These are phyloP conservation scores for Lanzia echinophila DNA, from an alignment of 2,329 filamentous ascomycete genomes.

Conservation along the genomic window DNA sequence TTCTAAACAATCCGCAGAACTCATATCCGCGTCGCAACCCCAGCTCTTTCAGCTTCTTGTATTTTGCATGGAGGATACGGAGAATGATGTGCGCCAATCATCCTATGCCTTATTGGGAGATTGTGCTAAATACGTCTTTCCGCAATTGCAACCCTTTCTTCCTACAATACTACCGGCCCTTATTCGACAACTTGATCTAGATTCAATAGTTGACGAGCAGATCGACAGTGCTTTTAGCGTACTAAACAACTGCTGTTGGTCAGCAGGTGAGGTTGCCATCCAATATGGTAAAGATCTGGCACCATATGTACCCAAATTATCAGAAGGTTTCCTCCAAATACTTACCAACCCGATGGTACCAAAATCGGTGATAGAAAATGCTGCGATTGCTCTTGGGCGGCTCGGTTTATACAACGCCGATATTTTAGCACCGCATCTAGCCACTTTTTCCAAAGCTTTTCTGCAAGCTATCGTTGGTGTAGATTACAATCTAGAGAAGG, in stretches of 20 bases:
- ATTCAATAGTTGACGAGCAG: slow-evolving; percentile 68
- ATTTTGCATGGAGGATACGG: slow-evolving; percentile 86
- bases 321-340: slow-evolving; percentile 73
- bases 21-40: slow-evolving; percentile 70
- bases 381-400: slow-evolving; percentile 84
- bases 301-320: slow-evolving; percentile 69
- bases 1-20: slow-evolving; percentile 61
- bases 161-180: slow-evolving; percentile 70
- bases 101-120: slow-evolving; percentile 93
- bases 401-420: slow-evolving; percentile 75
- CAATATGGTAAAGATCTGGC: slow-evolving; percentile 68
- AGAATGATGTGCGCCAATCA: slow-evolving; percentile 91
- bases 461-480: slow-evolving; percentile 76
- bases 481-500: slow-evolving; percentile 87
- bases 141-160: slow-evolving; percentile 68
- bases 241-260: slow-evolving; percentile 98
- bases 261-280: slow-evolving; percentile 84
- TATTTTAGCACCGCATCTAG: slow-evolving; percentile 69
- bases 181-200: slow-evolving; percentile 81
- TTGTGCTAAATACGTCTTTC: slow-evolving; percentile 87
- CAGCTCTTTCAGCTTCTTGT: slow-evolving; percentile 85
- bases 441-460: slow-evolving; percentile 76
- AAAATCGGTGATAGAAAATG: slow-evolving; percentile 84
- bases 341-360: slow-evolving; percentile 81
- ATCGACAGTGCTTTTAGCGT: slow-evolving; percentile 83